These are phyloP conservation scores for Colletotrichum sublineola DNA, from an alignment of 2,329 filamentous ascomycete genomes.

Conservation along the genomic window DNA sequence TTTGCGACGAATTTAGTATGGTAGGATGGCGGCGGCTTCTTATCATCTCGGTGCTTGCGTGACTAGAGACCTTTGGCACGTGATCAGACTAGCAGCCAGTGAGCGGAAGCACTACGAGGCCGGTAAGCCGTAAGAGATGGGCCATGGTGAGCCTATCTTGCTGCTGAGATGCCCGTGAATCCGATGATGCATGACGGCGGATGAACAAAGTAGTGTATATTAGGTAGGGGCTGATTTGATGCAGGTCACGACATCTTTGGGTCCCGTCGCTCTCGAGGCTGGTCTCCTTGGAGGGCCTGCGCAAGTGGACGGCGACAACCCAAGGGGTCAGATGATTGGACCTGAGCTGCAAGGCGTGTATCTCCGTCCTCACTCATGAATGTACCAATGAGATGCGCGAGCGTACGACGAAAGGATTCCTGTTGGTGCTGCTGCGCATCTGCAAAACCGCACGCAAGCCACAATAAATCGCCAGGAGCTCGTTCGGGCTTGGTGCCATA, in stretches of 20 bases:
- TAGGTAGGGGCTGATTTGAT: not conserved
- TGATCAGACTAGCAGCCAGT: not conserved
- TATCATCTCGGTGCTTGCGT: slow-evolving; percentile 24
- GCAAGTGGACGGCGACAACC: not conserved
- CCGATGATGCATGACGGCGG: not conserved
- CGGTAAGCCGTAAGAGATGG: not conserved
- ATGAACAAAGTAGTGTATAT: not conserved
- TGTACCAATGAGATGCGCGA: slow-evolving; percentile 18
- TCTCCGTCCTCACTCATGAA: not conserved
- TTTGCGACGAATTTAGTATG: not conserved
- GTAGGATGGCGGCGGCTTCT: slow-evolving; percentile 33
- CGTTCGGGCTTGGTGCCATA: not conserved
- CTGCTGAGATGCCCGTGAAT: not conserved
- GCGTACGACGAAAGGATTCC: not conserved
- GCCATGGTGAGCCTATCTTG: not conserved
- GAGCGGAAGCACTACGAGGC: not conserved
- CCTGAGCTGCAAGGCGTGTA: not conserved
- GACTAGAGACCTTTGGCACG: not conserved
- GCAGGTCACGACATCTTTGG: not conserved
- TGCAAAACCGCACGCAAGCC: slow-evolving; percentile 6
- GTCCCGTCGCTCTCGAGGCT: not conserved
- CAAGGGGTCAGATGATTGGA: not conserved
- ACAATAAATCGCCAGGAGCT: not conserved
- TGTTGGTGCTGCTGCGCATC: not conserved
- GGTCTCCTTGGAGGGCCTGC: not conserved